Conservation (phyloP, 192 early-diverging fungal genomes). For the Coemansia interrupta region DNA sequence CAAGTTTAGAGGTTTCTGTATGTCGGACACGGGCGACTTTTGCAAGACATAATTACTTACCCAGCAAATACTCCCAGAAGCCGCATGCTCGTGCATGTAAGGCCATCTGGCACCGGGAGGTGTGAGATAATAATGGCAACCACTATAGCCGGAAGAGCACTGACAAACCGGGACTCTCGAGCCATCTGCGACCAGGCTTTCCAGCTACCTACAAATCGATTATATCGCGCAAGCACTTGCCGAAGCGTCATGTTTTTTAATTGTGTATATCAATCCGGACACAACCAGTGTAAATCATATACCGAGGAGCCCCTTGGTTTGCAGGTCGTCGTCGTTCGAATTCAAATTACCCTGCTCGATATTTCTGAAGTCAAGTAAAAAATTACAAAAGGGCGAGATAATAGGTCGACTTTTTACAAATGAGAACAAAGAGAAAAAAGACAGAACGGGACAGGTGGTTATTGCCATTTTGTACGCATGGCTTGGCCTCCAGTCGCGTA, state of each 20-base stretch:
- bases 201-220: conserved; percentile 32
- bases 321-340: too few species aligned
- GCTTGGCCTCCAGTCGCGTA: too few species aligned
- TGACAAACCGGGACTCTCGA: conserved; percentile 24
- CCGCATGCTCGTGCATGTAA: conserved; percentile 40
- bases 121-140: conserved; percentile 29
- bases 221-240: neutral
- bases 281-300: too few species aligned
- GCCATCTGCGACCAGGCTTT: conserved; percentile 27
- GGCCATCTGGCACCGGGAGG: conserved; percentile 29
- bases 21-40: neutral
- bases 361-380: too few species aligned
- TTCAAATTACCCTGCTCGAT: too few species aligned
- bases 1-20: neutral
- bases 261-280: neutral
- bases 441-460: neutral
- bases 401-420: neutral
- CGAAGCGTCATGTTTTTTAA: neutral
- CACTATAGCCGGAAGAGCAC: conserved; percentile 33
- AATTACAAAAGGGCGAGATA: neutral
- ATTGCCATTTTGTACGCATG: too few species aligned
- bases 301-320: too few species aligned
- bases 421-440: conserved; percentile 1
- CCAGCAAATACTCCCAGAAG: conserved; percentile 48
- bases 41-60: neutral